Evolutionary conservation across 2,329 filamentous ascomycete genomes (phyloP).

Genomic region (Penicillium vulpinum): DNA sequence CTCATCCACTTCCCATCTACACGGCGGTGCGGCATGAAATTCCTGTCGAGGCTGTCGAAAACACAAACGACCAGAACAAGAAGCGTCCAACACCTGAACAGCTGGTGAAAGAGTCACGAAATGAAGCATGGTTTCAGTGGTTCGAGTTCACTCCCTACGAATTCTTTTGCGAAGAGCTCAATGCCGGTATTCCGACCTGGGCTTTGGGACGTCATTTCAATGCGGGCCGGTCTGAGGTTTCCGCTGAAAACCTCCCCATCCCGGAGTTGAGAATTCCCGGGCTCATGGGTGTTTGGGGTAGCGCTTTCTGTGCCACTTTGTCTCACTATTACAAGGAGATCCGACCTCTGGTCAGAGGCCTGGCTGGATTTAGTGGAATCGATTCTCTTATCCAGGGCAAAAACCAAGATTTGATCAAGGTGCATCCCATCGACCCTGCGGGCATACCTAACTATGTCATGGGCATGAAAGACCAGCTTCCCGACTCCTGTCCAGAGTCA

Average conservation of each 20-base stretch:
- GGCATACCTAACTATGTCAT: constrained; percentile 86
- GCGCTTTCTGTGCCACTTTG: constrained; percentile 91
- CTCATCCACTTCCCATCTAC: constrained; percentile 89
- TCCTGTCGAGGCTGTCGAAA: constrained; percentile 55
- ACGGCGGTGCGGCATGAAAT: constrained; percentile 96
- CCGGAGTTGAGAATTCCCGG: constrained; percentile 83
- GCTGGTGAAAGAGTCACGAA: constrained; percentile 49
- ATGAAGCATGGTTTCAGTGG: constrained; percentile 95
- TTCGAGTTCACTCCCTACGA: constrained; percentile 95
- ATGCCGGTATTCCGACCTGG: constrained; percentile 92
- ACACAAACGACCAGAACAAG: constrained; percentile 31
- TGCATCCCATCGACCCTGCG: constrained; percentile 92
- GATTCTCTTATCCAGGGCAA: constrained; percentile 81
- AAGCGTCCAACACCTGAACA: constrained; percentile 33
- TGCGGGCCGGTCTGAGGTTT: constrained; percentile 65
- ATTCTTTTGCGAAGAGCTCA: constrained; percentile 90
- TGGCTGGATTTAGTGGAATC: constrained; percentile 73
- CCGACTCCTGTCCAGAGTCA: constrained; percentile 73
- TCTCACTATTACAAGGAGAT: constrained; percentile 96
- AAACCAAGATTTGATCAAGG: constrained; percentile 81
- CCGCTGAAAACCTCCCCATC: constrained; percentile 65
- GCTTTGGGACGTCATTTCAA: constrained; percentile 82
- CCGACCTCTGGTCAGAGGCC: constrained; percentile 72
- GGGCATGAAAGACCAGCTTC: constrained; percentile 74
- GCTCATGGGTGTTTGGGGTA: constrained; percentile 92